Conservation (phyloP, 495 filamentous ascomycete species). For the Evernia prunastri region DNA sequence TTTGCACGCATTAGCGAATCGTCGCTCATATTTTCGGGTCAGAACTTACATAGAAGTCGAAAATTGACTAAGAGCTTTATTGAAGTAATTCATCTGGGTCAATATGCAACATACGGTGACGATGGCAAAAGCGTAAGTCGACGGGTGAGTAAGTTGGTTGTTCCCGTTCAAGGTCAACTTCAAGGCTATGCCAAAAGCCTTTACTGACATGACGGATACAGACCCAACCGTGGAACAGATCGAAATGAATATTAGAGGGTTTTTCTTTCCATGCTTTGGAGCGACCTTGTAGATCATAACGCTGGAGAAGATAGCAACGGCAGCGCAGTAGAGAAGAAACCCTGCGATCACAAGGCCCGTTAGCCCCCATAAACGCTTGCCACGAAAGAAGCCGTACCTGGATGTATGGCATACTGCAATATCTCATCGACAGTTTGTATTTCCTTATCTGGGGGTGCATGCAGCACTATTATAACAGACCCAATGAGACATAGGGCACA, state of each 20-base stretch:
- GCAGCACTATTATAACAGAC: slow-evolving; percentile 93
- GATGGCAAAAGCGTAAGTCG: slow-evolving; percentile 95
- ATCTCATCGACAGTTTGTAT: slow-evolving; percentile 85
- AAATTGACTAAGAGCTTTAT: slow-evolving; percentile 96
- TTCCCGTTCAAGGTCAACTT: slow-evolving; percentile 86
- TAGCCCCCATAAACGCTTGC: background rate
- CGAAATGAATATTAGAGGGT: slow-evolving; percentile 89
- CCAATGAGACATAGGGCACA: slow-evolving; percentile 95
- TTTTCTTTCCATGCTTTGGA: slow-evolving; percentile 83
- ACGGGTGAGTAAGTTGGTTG: slow-evolving; percentile 90
- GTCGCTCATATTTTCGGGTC: slow-evolving; percentile 5
- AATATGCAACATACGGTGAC: slow-evolving; percentile 87
- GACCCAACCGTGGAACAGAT: slow-evolving; percentile 97
- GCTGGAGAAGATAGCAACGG: slow-evolving; percentile 71
- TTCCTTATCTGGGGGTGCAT: slow-evolving; percentile 89
- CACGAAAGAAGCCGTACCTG: slow-evolving; percentile 52
- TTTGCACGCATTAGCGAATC: slow-evolving; percentile 39
- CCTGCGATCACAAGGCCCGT: slow-evolving; percentile 47
- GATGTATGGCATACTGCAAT: slow-evolving; percentile 76
- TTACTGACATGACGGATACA: slow-evolving; percentile 96
- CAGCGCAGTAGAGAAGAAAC: slow-evolving; percentile 75
- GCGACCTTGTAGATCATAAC: slow-evolving; percentile 96
- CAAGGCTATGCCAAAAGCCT: slow-evolving; percentile 93
- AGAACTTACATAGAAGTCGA: slow-evolving; percentile 83
- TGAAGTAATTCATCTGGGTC: slow-evolving; percentile 99